phyloP scores from a whole-genome alignment of 257 asterid species.

The Solanum bukasovii region DNA sequence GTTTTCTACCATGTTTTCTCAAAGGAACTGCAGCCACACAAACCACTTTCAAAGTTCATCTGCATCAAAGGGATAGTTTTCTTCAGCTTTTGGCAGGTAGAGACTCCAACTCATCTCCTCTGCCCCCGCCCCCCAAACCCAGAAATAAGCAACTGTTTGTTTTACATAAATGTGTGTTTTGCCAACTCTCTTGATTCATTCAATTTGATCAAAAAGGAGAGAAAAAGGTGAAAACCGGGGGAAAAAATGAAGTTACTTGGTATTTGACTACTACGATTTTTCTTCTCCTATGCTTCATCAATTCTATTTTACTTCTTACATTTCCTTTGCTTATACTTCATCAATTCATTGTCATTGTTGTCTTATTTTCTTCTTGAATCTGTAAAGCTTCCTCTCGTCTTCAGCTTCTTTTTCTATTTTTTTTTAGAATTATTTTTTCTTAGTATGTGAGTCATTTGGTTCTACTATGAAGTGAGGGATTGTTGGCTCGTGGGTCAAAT shows the following conservation, averaged over 20 bases:
- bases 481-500: background rate
- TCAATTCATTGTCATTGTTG: background rate
- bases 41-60: constrained; percentile 77
- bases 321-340: background rate
- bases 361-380: background rate
- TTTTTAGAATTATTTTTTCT: background rate
- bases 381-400: background rate
- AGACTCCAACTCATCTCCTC: background rate
- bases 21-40: constrained; percentile 75
- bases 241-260: background rate
- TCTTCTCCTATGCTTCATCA: background rate
- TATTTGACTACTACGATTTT: background rate
- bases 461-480: background rate
- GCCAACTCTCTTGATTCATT: background rate
- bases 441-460: background rate
- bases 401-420: background rate
- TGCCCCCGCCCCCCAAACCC: background rate
- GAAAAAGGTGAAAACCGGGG: background rate
- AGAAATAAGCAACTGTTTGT: background rate
- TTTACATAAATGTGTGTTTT: background rate
- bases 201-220: background rate
- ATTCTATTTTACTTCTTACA: background rate
- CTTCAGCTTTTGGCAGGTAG: constrained; percentile 98
- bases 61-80: constrained; percentile 85
- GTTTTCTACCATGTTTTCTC: constrained; percentile 77